A percentile compares a stretch with the other conserved stretches of the same genome.
phyloP scores from a whole-genome alignment of 169 alveolate species.

The Plasmodium coatneyi region DNA sequence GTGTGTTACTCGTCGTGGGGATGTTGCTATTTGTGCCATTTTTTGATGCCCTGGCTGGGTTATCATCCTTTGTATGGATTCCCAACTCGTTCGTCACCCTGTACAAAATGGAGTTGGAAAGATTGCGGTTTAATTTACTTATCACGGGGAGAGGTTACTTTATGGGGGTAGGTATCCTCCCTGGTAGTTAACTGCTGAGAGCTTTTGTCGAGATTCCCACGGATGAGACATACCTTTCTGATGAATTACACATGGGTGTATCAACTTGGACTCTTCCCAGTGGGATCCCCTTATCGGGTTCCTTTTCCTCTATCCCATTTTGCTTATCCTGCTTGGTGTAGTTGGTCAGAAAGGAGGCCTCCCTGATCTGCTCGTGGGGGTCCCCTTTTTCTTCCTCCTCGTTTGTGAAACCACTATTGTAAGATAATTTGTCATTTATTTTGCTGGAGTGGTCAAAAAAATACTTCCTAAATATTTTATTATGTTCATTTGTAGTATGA shows the following conservation, averaged over 20 bases:
- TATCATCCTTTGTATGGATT: background rate
- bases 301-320: background rate
- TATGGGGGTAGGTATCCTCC: background rate
- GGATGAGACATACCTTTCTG: background rate
- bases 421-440: slow-evolving; percentile 13
- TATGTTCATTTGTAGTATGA: slow-evolving; percentile 28
- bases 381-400: background rate
- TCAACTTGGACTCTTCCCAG: background rate
- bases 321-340: background rate
- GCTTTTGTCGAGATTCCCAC: background rate
- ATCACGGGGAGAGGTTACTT: background rate
- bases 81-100: background rate
- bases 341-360: background rate
- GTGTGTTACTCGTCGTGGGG: background rate
- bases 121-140: background rate
- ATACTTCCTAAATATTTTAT: slow-evolving; percentile 9
- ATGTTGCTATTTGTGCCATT: background rate
- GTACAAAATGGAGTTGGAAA: background rate
- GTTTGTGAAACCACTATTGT: background rate
- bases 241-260: background rate
- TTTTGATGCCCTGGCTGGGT: background rate
- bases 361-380: background rate
- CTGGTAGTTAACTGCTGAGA: background rate
- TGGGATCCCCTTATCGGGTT: background rate
- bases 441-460: slow-evolving; percentile 16